Percentiles rank a stretch among this genome's conserved stretches.
Evolutionary conservation across 2,329 filamentous ascomycete genomes (phyloP).

Genomic region (Huntiella bhutanensis): DNA sequence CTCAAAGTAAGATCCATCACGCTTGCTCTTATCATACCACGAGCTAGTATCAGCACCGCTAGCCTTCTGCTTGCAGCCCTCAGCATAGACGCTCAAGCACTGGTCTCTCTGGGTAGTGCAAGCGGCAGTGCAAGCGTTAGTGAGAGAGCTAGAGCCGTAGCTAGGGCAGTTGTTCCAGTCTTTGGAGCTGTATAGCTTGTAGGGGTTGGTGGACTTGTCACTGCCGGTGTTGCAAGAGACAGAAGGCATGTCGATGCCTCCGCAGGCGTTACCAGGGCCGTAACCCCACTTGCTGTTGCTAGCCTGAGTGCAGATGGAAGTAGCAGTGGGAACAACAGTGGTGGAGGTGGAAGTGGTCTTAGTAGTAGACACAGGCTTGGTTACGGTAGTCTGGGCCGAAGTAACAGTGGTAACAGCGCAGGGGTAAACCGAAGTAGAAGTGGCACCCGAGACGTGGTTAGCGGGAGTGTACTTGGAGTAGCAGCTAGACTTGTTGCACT

Average conservation of each 20-base stretch:
- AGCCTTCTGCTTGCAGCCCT: constrained; percentile 23
- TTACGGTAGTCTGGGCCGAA: constrained; percentile 14
- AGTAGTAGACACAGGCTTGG: constrained; percentile 16
- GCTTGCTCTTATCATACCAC: constrained; percentile 16
- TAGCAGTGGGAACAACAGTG: constrained; percentile 26
- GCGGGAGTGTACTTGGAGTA: constrained; percentile 23
- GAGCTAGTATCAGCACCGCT: constrained; percentile 18
- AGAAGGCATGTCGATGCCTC: constrained; percentile 31
- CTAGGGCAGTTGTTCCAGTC: constrained; percentile 25
- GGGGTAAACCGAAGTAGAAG: constrained; percentile 18
- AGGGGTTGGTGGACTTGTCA: constrained; percentile 23
- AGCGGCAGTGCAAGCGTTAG: constrained; percentile 29
- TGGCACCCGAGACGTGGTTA: constrained; percentile 19
- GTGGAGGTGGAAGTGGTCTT: constrained; percentile 16
- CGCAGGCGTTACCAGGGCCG: constrained; percentile 40
- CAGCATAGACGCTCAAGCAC: constrained; percentile 29
- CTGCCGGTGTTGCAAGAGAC: constrained; percentile 35
- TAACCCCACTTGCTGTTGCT: constrained; percentile 42
- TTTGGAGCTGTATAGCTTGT: constrained; percentile 32
- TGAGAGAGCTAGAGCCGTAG: constrained; percentile 21
- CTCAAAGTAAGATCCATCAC: constrained; percentile 26
- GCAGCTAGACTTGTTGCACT: constrained; percentile 26
- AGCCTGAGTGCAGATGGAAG: constrained; percentile 35
- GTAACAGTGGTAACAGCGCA: constrained; percentile 16
- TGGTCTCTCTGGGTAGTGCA: constrained; percentile 33